Evolutionary conservation across 805 yeast species (phyloP).

Genomic region (Myxozyma vanderwaltii): DNA sequence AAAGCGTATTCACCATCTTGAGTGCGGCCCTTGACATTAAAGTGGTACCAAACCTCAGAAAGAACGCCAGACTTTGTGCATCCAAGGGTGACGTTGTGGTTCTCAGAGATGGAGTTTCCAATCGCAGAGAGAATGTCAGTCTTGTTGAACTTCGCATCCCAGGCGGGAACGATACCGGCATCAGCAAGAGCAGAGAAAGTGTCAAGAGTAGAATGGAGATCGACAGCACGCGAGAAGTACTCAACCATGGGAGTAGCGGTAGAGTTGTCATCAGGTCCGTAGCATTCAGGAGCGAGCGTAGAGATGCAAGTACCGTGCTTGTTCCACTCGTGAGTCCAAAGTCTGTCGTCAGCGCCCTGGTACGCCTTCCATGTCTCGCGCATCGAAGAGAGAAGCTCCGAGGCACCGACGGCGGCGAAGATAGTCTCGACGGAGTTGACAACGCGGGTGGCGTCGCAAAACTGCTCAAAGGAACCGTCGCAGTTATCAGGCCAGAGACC

Average conservation of each 20-base stretch:
- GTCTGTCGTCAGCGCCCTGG: conserved; percentile 63
- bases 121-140: conserved; percentile 42
- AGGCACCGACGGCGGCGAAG: conserved; percentile 47
- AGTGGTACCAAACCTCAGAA: conserved; percentile 79
- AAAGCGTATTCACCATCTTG: conserved; percentile 64
- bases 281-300: conserved; percentile 75
- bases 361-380: conserved; percentile 68
- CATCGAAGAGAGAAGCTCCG: conserved; percentile 61
- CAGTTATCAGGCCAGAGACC: conserved; percentile 92
- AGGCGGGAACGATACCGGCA: conserved; percentile 72
- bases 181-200: conserved; percentile 66
- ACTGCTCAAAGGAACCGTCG: conserved; percentile 77
- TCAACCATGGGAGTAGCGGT: conserved; percentile 58
- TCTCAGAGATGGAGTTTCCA: conserved; percentile 44
- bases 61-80: conserved; percentile 57
- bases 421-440: conserved; percentile 54
- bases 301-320: conserved; percentile 93
- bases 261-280: conserved; percentile 43
- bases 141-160: conserved; percentile 57
- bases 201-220: conserved; percentile 59
- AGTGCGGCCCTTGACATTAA: conserved; percentile 72
- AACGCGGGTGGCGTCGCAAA: conserved; percentile 65
- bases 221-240: conserved; percentile 63
- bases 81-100: conserved; percentile 57
- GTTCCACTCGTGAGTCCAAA: conserved; percentile 92